These are phyloP conservation scores for Yarrowia sp. DNA, from an alignment of 805 yeast genomes.

Conservation along the genomic window DNA sequence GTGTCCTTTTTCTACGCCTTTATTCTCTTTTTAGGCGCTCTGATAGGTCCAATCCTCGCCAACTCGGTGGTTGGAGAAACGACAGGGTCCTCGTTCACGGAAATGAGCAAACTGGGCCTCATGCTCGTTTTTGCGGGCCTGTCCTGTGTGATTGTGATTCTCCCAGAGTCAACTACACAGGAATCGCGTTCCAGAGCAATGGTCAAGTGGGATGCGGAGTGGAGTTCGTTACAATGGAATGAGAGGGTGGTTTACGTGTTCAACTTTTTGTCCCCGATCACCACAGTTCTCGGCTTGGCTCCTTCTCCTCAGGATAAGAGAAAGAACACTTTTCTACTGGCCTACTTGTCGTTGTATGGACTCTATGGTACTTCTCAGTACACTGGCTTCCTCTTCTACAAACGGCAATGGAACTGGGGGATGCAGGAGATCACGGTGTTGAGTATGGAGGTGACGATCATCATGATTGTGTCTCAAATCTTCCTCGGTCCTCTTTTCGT, in stretches of 20 bases:
- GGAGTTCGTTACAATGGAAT: background rate
- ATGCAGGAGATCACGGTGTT: background rate
- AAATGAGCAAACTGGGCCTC: slow-evolving; percentile 9
- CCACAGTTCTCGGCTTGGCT: background rate
- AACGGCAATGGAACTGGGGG: slow-evolving; percentile 21
- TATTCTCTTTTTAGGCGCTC: background rate
- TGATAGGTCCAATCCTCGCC: slow-evolving; percentile 1
- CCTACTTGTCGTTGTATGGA: background rate
- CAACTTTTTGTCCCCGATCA: background rate
- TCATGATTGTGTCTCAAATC: background rate
- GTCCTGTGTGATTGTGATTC: slow-evolving; percentile 1
- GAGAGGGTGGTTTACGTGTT: background rate
- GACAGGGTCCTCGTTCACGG: background rate
- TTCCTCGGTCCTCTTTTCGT: slow-evolving; percentile 9
- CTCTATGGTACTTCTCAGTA: slow-evolving; percentile 8
- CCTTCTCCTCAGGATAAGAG: background rate
- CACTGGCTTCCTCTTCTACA: slow-evolving; percentile 10
- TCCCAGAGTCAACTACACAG: background rate
- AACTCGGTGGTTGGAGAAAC: background rate
- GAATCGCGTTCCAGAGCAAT: slow-evolving; percentile 3
- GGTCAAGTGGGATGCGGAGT: slow-evolving; percentile 12
- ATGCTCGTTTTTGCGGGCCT: slow-evolving; percentile 9
- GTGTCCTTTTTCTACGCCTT: slow-evolving; percentile 22
- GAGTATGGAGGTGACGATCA: background rate
- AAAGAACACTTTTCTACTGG: background rate